Conservation (phyloP, 306 rosid genomes). For the Casuarina cunninghamiana region DNA sequence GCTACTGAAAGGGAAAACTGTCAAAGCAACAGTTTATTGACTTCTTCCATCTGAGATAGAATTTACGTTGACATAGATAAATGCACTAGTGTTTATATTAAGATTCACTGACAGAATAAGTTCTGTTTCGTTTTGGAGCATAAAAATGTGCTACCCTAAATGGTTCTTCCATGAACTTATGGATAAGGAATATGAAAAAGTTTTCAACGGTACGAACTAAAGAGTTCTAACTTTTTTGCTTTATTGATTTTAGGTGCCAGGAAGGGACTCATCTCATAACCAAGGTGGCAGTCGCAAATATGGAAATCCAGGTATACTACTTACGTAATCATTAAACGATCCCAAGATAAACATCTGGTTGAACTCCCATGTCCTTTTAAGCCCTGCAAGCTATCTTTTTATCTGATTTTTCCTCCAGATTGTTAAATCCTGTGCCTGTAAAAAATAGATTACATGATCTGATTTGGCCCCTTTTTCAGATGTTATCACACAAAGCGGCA, state of each 20-base stretch:
- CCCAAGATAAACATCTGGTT: neutral
- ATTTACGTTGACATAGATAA: neutral
- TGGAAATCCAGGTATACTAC: constrained; percentile 31
- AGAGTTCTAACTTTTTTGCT: neutral
- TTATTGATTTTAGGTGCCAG: constrained; percentile 33
- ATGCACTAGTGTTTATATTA: neutral
- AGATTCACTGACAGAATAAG: neutral
- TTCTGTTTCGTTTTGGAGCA: neutral
- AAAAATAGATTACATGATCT: neutral
- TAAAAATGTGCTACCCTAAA: no score
- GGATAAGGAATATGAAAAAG: neutral
- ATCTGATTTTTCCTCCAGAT: neutral
- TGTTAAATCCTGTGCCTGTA: neutral
- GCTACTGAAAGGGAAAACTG: no score
- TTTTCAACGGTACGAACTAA: neutral
- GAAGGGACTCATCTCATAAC: constrained; percentile 18
- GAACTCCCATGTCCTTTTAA: neutral
- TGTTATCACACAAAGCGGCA: constrained; percentile 32
- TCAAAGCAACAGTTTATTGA: neutral
- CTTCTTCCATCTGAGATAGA: neutral
- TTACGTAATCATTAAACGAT: neutral
- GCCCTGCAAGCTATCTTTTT: neutral
- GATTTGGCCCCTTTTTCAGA: constrained; percentile 19
- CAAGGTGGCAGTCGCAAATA: constrained; percentile 20
- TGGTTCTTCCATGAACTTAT: neutral